phyloP scores from a whole-genome alignment of 2,329 filamentous ascomycete genomes.

The Xylaria hypoxylon region DNA sequence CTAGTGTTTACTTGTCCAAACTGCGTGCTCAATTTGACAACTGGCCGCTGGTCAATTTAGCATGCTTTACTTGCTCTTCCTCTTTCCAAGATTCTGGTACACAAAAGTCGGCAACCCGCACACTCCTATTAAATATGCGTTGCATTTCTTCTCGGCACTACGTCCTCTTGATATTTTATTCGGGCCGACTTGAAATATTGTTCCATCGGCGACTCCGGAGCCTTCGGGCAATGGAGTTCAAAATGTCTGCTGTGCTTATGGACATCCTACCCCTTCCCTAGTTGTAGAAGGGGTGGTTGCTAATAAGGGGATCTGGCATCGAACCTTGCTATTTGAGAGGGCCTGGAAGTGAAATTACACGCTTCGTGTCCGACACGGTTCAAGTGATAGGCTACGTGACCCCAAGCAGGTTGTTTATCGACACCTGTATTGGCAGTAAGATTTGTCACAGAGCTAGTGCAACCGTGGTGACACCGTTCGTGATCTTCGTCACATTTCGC shows the following conservation, averaged over 20 bases:
- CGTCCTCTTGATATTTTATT: background rate
- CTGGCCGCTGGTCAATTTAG: too few relatives aligned
- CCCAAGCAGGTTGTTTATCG: too few relatives aligned
- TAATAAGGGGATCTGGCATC: background rate
- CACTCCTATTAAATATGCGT: background rate
- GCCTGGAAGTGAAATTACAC: background rate
- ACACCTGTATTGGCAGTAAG: background rate
- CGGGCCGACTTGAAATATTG: background rate
- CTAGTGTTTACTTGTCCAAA: background rate
- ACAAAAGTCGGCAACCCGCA: too few relatives aligned
- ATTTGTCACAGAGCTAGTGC: background rate
- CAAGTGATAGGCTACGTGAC: background rate
- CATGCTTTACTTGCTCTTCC: too few relatives aligned
- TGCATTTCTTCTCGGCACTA: background rate
- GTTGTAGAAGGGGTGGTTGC: too few relatives aligned
- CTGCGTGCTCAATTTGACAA: too few relatives aligned
- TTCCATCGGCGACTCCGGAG: background rate
- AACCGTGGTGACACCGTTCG: background rate
- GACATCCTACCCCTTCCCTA: background rate
- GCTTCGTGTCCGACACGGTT: background rate
- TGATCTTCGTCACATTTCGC: background rate
- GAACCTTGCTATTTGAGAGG: background rate
- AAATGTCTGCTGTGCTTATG: background rate
- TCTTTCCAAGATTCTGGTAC: too few relatives aligned
- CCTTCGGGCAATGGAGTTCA: background rate